Evolutionary conservation across 768 basidiomycete genomes (phyloP), one percentile per base, ranked within the genome.

Genomic region (Boletus tylopilopsis): DNA sequence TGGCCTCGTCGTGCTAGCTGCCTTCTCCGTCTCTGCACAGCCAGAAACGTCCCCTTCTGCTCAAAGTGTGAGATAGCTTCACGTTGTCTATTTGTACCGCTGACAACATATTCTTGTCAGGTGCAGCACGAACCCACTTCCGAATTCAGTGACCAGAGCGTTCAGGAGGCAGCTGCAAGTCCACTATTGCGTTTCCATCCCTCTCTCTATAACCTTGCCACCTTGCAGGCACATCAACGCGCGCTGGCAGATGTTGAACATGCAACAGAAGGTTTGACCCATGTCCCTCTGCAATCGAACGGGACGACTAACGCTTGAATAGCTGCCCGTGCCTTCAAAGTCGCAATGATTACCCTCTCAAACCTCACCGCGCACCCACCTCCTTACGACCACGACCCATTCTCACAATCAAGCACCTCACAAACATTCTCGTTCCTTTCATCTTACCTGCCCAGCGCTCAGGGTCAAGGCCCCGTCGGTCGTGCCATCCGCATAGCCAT

Each of bases 391-490:
- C 78, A 80, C 38, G 81, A 85, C 42, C 73, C 80, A 2, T 61
- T 57, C 38, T 45, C 61, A 7, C 61, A 51, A 36, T 50, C 61
- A 5, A 69, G 76, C 19, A 70, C 75, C 13, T 73, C 72, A 10
- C 70, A 73, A 22, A 64, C 68, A 32, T 61, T 67, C 16, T 84
- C 83, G 13, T 68, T 87, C 30, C 67, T 90, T 16, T 81, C 83
- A 3, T 76, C 80, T 0, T 74, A 90, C 45, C 69, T 89, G 12
- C 88, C 90, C 0, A 86, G 77, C 57, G 68, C 80, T 19, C 87
- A 90, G 62, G 87, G 85, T 2, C 85, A 86, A 64, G 88, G 87
- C 4, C 89, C 90, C 7, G 64, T 91, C 29, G 85, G 82, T 23
- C 85, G 79, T 54, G 74, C 78, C 5, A 61, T 88, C 40, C 84